Conservation (phyloP, 2,329 filamentous ascomycete genomes). For the Proliferodiscus dingleyae region DNA sequence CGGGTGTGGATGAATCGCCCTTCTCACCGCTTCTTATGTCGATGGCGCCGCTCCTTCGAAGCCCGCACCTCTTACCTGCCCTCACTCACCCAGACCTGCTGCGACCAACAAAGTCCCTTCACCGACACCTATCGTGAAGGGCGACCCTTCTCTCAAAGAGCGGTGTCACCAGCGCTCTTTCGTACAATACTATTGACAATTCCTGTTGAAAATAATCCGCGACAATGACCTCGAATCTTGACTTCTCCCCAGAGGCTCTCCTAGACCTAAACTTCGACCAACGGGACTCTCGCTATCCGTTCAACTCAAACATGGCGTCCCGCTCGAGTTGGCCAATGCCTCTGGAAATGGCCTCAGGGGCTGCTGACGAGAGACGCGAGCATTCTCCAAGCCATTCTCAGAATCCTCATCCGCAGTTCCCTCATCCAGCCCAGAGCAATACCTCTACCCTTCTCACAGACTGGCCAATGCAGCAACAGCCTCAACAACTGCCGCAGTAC, state of each 20-base stretch:
- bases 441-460: conserved; percentile 49
- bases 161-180: conserved; percentile 31
- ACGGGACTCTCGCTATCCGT: conserved; percentile 49
- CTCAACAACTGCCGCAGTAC: conserved; percentile 31
- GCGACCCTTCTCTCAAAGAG: conserved; percentile 29
- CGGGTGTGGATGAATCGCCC: conserved; percentile 4
- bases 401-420: conserved; percentile 34
- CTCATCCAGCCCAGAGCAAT: conserved; percentile 42
- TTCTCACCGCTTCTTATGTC: conserved; percentile 28
- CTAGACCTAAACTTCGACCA: conserved; percentile 58
- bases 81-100: too few species aligned
- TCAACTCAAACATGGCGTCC: conserved; percentile 39
- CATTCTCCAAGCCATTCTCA: conserved; percentile 39
- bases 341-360: conserved; percentile 30
- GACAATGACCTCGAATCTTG: conserved; percentile 50
- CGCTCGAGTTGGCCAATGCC: conserved; percentile 32
- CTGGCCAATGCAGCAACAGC: conserved; percentile 48
- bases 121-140: conserved; percentile 31
- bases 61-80: conserved; percentile 19
- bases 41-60: conserved; percentile 14
- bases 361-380: conserved; percentile 28
- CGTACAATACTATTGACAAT: conserved; percentile 44
- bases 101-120: conserved; percentile 23
- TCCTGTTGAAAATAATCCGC: conserved; percentile 25
- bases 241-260: conserved; percentile 59